Base-by-base conservation (phyloP, 1,139 yeast species). In the Suhomyces panamericanus region DNA sequence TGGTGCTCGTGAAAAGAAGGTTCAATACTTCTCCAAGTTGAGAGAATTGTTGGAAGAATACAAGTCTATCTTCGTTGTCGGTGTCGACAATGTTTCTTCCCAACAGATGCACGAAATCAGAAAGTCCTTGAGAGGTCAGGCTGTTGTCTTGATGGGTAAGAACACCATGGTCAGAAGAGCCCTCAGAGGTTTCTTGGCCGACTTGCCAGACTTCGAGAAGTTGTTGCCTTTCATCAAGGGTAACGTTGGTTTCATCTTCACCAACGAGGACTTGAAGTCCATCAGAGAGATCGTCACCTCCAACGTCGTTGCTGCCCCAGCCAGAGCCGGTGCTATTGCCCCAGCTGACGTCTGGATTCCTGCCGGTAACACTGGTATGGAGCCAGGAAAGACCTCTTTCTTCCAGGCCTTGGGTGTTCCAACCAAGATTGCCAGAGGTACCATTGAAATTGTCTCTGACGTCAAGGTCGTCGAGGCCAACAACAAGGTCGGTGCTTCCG, bases 91-190 rank as follows among this genome's bases (percentile, higher is more conserved):
- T 83, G 99, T 93, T 71, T 89, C 98, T 62, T 93, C 99, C 65
- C 99, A 93, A 83, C 99, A 93, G 76, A 91, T 93, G 97, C 99
- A 93, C 82, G 96, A 93, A 83, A 85, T 90, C 80, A 91, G 99
- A 86, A 90, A 87, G 84, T 78, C 89, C 59, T 85, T 95, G 68
- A 90, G 99, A 81, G 89, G 90, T 59, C 86, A 84, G 51, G 99
- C 93, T 67, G 93, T 87, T 61, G 91, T 95, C 60, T 81, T 93
- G 70, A 93, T 95, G 98, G 99, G 99, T 83, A 93, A 93, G 88
- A 93, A 93, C 96, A 95, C 99, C 83, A 91, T 95, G 98, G 96
- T 95, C 63, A 90, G 99, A 83, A 91, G 99, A 83, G 99, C 99
- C 71, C 80, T 93, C 83, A 90, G 98, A 81, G 95, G 90, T 64